phyloP scores from a whole-genome alignment of 192 early-diverging fungal genomes.

The Coemansia sp. region DNA sequence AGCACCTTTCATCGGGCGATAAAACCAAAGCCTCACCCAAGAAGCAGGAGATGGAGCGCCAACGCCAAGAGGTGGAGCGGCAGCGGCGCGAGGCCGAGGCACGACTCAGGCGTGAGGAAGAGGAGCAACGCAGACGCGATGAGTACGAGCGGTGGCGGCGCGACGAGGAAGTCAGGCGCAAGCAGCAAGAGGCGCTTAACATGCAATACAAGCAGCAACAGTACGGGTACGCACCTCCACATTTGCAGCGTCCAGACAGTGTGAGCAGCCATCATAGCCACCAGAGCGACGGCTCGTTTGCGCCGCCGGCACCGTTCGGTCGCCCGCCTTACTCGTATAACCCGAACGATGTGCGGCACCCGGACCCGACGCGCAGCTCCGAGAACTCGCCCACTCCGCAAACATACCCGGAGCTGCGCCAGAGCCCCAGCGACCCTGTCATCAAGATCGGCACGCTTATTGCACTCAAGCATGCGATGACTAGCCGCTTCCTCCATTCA shows the following conservation, averaged over 20 bases:
- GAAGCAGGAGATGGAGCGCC: slow-evolving; percentile 4
- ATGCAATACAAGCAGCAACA: slow-evolving; percentile 1
- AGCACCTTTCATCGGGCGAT: not conserved
- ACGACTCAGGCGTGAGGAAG: slow-evolving; percentile 29
- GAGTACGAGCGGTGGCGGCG: slow-evolving; percentile 30
- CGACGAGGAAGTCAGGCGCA: slow-evolving; percentile 20
- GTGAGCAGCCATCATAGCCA: slow-evolving; percentile 18
- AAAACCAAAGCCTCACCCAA: slow-evolving; percentile 10
- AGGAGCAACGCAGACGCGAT: slow-evolving; percentile 23
- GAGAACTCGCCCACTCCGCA: slow-evolving; percentile 38
- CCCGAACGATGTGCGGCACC: slow-evolving; percentile 26
- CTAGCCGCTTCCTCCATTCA: slow-evolving; percentile 56
- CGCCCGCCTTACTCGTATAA: slow-evolving; percentile 31
- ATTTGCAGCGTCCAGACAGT: slow-evolving; percentile 27
- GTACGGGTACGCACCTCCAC: not conserved
- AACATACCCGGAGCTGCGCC: slow-evolving; percentile 44
- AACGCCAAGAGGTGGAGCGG: slow-evolving; percentile 29
- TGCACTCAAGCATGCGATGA: slow-evolving; percentile 59
- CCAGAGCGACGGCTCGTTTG: slow-evolving; percentile 22
- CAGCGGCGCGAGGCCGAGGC: slow-evolving; percentile 32
- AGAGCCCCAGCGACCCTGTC: slow-evolving; percentile 31
- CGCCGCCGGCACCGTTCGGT: slow-evolving; percentile 37
- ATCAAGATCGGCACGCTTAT: slow-evolving; percentile 56
- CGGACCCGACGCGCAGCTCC: slow-evolving; percentile 45
- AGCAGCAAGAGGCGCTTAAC: slow-evolving; percentile 8